These are phyloP conservation scores for Zasmidium citrigriseum DNA, from an alignment of 2,329 filamentous ascomycete species.

Conservation along the genomic window DNA sequence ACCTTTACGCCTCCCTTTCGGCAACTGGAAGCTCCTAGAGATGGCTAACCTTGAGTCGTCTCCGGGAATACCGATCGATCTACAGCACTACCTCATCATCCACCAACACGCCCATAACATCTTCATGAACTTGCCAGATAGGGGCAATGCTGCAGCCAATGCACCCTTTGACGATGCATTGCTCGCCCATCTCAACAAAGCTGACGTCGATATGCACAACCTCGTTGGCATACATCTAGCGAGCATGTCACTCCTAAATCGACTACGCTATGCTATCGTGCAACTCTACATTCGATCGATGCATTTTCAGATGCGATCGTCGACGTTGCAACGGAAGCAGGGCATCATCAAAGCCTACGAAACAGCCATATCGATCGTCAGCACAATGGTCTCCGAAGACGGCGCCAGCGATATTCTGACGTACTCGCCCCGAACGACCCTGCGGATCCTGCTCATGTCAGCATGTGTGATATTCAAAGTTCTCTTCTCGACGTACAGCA, in stretches of 20 bases:
- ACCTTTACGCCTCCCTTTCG: neutral
- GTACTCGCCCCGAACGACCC: neutral
- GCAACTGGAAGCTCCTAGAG: neutral
- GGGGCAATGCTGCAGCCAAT: neutral
- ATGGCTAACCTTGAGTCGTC: neutral
- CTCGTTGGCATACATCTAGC: neutral
- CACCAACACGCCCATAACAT: neutral
- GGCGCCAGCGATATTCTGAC: neutral
- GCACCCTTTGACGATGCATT: neutral
- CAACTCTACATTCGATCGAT: neutral
- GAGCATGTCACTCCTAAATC: neutral
- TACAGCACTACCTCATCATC: neutral
- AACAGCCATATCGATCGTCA: neutral
- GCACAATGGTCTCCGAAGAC: neutral
- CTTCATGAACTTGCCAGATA: neutral
- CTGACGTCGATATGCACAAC: neutral
- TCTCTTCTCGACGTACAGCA: neutral
- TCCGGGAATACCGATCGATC: neutral
- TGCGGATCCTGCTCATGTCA: neutral
- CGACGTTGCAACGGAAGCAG: neutral
- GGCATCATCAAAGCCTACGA: neutral
- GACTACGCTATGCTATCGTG: neutral
- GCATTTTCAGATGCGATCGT: neutral
- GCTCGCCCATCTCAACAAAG: neutral
- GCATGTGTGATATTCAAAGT: neutral